phyloP scores from a whole-genome alignment of 2,329 filamentous ascomycete genomes.

The Zymoseptoria brevis region DNA sequence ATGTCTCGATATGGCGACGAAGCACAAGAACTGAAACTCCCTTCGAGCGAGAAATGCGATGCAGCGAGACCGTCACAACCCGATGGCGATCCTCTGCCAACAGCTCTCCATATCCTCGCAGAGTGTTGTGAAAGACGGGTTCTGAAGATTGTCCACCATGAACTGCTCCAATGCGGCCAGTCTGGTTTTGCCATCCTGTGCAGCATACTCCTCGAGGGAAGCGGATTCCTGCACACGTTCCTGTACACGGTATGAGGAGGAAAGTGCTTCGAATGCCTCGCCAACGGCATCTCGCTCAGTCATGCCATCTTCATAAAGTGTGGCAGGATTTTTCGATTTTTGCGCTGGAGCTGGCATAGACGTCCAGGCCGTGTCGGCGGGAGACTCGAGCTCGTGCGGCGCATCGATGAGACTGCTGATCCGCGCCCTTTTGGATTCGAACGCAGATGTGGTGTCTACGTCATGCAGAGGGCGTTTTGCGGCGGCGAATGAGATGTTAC shows the following conservation, averaged over 20 bases:
- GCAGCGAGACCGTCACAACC: conserved; percentile 22
- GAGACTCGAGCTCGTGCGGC: conserved; percentile 20
- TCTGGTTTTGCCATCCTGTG: conserved; percentile 35
- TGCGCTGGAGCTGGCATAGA: background rate
- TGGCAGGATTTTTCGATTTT: background rate
- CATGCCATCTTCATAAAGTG: background rate
- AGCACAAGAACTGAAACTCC: background rate
- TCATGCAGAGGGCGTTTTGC: background rate
- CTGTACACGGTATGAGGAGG: background rate
- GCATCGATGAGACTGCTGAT: conserved; percentile 21
- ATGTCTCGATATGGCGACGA: background rate
- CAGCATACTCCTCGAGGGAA: conserved; percentile 26
- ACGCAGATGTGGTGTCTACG: background rate
- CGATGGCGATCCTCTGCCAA: conserved; percentile 44
- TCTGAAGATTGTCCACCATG: conserved; percentile 43
- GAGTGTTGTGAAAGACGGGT: conserved; percentile 42
- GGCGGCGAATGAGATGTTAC: background rate
- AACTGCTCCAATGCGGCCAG: conserved; percentile 41
- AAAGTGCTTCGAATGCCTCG: background rate
- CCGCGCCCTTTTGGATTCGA: conserved; percentile 4
- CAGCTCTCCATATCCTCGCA: conserved; percentile 43
- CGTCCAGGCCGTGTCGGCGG: conserved; percentile 5
- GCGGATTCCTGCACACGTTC: background rate
- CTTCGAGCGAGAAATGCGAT: background rate
- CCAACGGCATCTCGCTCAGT: background rate